phyloP scores from a whole-genome alignment of 495 filamentous ascomycete species.

The Trichoderma asperelloides region DNA sequence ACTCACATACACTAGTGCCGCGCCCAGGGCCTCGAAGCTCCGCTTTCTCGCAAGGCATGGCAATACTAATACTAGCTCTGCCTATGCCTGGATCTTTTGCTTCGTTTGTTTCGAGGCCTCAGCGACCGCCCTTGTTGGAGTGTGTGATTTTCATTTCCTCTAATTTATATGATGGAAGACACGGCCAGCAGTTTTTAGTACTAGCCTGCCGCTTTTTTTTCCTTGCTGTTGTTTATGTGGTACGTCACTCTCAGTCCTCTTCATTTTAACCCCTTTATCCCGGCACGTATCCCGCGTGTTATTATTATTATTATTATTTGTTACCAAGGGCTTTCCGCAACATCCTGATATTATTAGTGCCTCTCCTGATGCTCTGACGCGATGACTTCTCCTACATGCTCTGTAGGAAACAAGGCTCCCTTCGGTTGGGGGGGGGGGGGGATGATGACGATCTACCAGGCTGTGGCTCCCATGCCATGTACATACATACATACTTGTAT shows the following conservation, averaged over 20 bases:
- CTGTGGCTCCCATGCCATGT: too few relatives aligned
- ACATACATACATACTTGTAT: neutral
- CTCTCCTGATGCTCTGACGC: too few relatives aligned
- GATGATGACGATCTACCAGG: too few relatives aligned
- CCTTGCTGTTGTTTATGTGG: too few relatives aligned
- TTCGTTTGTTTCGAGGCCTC: neutral
- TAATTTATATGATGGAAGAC: neutral
- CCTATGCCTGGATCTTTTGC: neutral
- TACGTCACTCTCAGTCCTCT: too few relatives aligned
- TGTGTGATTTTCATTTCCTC: neutral
- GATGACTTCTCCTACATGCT: too few relatives aligned
- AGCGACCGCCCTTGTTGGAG: neutral
- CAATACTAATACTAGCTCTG: conserved; percentile 2
- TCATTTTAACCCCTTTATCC: neutral
- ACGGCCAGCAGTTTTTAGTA: neutral
- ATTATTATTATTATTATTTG: too few relatives aligned
- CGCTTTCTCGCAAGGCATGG: conserved; percentile 3
- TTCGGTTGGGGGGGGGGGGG: too few relatives aligned
- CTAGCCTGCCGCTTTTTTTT: neutral
- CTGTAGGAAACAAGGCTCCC: too few relatives aligned
- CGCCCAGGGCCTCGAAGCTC: neutral
- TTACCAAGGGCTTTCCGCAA: too few relatives aligned
- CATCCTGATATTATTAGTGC: too few relatives aligned
- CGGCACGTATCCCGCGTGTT: neutral
- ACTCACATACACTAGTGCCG: neutral